phyloP scores from a whole-genome alignment of 1,284 basidiomycete species.

The Cutaneotrichosporon sp. region DNA sequence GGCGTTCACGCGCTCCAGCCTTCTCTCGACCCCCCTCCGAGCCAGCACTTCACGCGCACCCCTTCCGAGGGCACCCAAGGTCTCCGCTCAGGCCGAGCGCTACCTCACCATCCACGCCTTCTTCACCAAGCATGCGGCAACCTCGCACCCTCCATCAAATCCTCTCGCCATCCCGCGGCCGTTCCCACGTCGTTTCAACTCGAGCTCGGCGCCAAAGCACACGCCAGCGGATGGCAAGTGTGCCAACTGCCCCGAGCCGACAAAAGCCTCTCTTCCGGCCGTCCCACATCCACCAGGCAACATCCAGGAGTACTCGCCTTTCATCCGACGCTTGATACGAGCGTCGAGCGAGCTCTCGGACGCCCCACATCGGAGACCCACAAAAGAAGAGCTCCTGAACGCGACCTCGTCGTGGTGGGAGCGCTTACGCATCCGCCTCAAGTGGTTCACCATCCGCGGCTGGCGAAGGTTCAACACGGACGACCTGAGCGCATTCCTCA shows the following conservation, averaged over 20 bases:
- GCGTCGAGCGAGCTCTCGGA: conserved; percentile 30
- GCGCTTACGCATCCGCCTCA: conserved; percentile 86
- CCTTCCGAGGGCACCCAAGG: background rate
- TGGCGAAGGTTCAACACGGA: conserved; percentile 96
- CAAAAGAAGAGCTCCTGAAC: conserved; percentile 81
- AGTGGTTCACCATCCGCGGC: conserved; percentile 95
- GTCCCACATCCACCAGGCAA: conserved; percentile 18
- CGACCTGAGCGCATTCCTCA: conserved; percentile 94
- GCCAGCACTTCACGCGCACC: conserved; percentile 12
- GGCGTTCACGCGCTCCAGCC: background rate
- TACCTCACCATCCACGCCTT: conserved; percentile 49
- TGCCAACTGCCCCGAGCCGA: conserved; percentile 6
- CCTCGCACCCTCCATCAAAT: background rate
- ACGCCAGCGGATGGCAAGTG: background rate
- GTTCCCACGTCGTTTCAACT: conserved; percentile 7
- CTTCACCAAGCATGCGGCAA: conserved; percentile 55
- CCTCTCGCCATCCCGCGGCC: background rate
- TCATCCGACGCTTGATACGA: conserved; percentile 67
- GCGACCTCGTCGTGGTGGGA: conserved; percentile 89
- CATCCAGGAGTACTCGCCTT: conserved; percentile 67
- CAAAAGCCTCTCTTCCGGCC: conserved; percentile 9
- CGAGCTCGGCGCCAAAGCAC: background rate
- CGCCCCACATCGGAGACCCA: conserved; percentile 70
- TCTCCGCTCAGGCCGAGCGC: conserved; percentile 23
- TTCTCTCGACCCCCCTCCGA: background rate